Evolutionary conservation across 345 rosid genomes (phyloP).

Genomic region (Arabis hirsuta): DNA sequence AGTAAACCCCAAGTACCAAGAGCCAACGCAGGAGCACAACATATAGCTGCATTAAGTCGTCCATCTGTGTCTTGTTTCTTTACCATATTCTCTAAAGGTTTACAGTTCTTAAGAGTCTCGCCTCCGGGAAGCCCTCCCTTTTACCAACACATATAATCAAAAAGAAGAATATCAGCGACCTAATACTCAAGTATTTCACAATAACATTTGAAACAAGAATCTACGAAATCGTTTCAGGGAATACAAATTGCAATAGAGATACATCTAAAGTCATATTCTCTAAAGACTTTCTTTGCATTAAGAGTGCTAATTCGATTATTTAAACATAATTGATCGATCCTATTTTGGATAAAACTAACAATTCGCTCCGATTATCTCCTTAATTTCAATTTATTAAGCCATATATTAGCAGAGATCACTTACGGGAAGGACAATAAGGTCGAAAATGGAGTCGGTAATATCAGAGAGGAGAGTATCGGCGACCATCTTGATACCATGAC

Average conservation of each 20-base stretch:
- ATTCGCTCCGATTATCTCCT: neutral
- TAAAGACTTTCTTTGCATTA: neutral
- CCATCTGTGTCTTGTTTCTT: slow-evolving; percentile 87
- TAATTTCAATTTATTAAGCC: neutral
- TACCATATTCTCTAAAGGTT: slow-evolving; percentile 62
- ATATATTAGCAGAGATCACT: slow-evolving; percentile 16
- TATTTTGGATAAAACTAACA: neutral
- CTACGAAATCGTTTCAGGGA: neutral
- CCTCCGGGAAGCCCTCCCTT: slow-evolving; percentile 98
- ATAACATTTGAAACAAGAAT: neutral
- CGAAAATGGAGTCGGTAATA: slow-evolving; percentile 58
- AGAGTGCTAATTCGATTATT: neutral
- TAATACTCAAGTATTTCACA: neutral
- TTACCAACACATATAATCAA: slow-evolving; percentile 12
- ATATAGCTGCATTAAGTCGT: slow-evolving; percentile 77
- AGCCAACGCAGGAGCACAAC: slow-evolving; percentile 93
- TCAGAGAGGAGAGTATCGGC: slow-evolving; percentile 77
- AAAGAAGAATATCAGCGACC: neutral
- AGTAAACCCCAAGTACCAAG: slow-evolving; percentile 92
- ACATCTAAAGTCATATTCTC: neutral
- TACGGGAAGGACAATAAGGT: slow-evolving; percentile 83
- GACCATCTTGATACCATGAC: slow-evolving; percentile 76
- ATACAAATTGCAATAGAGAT: neutral
- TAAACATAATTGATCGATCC: neutral
- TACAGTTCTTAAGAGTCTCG: slow-evolving; percentile 69